phyloP scores from a whole-genome alignment of 768 basidiomycete species.

The Vararia minispora region DNA sequence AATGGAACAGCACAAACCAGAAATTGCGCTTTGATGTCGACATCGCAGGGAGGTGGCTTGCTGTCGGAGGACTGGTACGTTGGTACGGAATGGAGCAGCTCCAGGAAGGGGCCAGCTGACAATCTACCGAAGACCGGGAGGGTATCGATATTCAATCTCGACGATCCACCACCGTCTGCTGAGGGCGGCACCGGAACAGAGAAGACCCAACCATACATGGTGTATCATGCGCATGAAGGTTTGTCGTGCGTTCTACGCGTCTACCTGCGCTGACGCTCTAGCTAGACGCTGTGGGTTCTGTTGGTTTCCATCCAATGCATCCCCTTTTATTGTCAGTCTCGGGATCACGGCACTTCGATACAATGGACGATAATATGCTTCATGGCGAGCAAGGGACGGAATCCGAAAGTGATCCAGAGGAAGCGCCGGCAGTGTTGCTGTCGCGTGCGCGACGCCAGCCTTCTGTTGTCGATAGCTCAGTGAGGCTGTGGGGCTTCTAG shows the following conservation, averaged over 20 bases:
- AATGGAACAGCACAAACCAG: constrained; percentile 51
- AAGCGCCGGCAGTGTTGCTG: no score
- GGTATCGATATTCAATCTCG: constrained; percentile 52
- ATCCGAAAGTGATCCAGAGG: no score
- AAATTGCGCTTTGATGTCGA: constrained; percentile 72
- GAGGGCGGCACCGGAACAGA: constrained; percentile 8
- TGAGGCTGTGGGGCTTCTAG: constrained; percentile 5
- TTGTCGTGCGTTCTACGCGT: constrained; percentile 9
- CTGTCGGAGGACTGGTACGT: constrained; percentile 59
- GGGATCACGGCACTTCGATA: constrained; percentile 66
- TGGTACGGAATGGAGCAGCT: background rate
- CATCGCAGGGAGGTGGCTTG: constrained; percentile 47
- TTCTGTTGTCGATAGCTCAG: constrained; percentile 4
- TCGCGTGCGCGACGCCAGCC: constrained; percentile 3
- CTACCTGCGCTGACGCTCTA: background rate
- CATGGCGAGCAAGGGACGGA: no score
- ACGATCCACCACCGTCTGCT: constrained; percentile 3
- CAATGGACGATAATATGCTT: background rate
- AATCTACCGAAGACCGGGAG: no score
- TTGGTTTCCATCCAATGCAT: constrained; percentile 58
- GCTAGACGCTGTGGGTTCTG: constrained; percentile 63
- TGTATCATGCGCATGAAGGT: constrained; percentile 52
- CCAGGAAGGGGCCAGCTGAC: constrained; percentile 48
- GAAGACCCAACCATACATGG: constrained; percentile 20
- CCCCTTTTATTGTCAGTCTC: constrained; percentile 53